Conservation (phyloP, 306 rosid genomes). For the Glycine tomentella region DNA sequence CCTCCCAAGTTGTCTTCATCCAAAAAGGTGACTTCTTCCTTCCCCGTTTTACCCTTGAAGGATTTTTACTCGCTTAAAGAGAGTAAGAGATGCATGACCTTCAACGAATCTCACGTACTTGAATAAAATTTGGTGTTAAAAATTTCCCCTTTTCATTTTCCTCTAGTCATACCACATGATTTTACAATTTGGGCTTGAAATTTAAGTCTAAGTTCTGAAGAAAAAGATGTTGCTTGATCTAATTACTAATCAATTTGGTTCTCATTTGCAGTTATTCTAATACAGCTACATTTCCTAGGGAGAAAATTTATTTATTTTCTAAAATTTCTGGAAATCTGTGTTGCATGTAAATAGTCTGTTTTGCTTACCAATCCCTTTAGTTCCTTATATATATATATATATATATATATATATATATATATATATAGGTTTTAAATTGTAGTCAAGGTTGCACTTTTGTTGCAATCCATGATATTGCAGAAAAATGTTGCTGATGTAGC, state of each 20-base stretch:
- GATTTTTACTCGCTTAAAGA: background rate
- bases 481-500: no score
- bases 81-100: background rate
- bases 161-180: background rate
- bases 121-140: constrained; percentile 8
- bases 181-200: background rate
- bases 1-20: constrained; percentile 51
- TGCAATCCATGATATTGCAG: no score
- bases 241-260: constrained; percentile 5
- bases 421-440: no score
- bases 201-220: background rate
- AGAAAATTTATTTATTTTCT: background rate
- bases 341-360: background rate
- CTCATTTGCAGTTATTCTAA: background rate
- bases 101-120: background rate
- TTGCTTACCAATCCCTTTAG: no score
- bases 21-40: constrained; percentile 54
- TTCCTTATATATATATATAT: no score
- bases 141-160: background rate
- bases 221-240: background rate
- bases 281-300: background rate
- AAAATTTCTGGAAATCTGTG: background rate
- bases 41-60: constrained; percentile 4
- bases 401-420: no score
- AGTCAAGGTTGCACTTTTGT: background rate